These are phyloP conservation scores for Euphorbia celastroides DNA, from an alignment of 441 rosid genomes.

Conservation along the genomic window DNA sequence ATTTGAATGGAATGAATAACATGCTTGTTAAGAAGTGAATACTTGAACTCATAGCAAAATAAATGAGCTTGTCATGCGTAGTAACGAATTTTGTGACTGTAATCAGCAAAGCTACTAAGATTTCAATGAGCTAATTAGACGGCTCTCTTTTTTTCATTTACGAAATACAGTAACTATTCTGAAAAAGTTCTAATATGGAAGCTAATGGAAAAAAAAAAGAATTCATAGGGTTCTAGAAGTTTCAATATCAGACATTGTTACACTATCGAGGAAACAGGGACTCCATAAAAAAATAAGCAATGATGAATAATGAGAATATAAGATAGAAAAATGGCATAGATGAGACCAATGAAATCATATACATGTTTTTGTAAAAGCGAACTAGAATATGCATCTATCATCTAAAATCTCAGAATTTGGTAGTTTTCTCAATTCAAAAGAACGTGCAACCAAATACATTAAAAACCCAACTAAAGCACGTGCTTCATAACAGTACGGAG, in stretches of 20 bases:
- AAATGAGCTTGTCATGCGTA: not conserved
- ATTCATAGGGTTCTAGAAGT: not conserved
- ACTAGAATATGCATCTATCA: not conserved
- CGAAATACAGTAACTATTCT: not conserved
- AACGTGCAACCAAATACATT: not conserved
- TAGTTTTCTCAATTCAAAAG: not conserved
- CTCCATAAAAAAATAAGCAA: not conserved
- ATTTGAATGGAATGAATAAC: conserved; percentile 7
- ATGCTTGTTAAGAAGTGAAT: conserved; percentile 12
- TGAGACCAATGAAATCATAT: not conserved
- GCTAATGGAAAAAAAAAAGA: not conserved
- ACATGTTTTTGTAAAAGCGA: not conserved
- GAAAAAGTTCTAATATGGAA: not conserved
- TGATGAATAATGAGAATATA: not conserved
- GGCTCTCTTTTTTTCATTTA: not conserved
- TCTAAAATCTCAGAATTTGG: not conserved
- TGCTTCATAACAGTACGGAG: not conserved
- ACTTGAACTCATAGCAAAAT: conserved; percentile 5
- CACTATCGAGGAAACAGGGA: not conserved
- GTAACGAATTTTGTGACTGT: not conserved
- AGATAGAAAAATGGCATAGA: not conserved
- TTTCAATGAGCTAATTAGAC: not conserved
- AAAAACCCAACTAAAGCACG: not conserved
- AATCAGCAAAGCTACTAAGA: not conserved
- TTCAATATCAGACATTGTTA: not conserved